phyloP scores from a whole-genome alignment of 148 eudicot genomes.

The Diospyros kaki region DNA sequence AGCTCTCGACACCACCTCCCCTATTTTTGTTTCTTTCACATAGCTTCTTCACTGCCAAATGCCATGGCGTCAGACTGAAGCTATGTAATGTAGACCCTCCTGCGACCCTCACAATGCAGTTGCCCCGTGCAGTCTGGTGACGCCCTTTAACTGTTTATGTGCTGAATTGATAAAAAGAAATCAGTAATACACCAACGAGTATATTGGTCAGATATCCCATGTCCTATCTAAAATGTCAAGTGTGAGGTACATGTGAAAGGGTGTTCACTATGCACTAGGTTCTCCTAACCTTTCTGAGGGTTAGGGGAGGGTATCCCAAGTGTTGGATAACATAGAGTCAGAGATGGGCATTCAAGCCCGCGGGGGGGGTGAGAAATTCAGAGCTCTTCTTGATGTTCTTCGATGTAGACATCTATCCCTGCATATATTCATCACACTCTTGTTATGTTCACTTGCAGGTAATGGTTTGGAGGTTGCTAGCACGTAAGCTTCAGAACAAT shows the following conservation, averaged over 20 bases:
- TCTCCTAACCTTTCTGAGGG: background rate
- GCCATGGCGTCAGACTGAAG: too few relatives aligned
- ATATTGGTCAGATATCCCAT: too few relatives aligned
- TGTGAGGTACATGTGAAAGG: too few relatives aligned
- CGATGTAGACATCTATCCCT: background rate
- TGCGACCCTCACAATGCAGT: too few relatives aligned
- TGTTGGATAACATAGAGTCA: too few relatives aligned
- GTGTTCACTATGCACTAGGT: background rate
- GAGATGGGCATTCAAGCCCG: conserved; percentile 1
- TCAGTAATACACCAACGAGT: too few relatives aligned
- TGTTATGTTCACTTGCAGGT: conserved; percentile 35
- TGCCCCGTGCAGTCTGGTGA: too few relatives aligned
- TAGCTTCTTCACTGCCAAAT: background rate
- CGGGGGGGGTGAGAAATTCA: background rate
- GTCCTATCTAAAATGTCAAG: too few relatives aligned
- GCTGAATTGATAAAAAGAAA: too few relatives aligned
- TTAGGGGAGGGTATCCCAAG: background rate
- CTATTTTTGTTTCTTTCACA: background rate
- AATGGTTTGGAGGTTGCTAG: conserved; percentile 77
- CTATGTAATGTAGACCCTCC: too few relatives aligned
- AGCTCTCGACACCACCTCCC: conserved; percentile 8
- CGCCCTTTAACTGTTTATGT: too few relatives aligned
- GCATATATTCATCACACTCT: background rate
- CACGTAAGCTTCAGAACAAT: conserved; percentile 21
- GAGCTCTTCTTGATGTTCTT: background rate